Base-by-base conservation (phyloP, 2,329 filamentous ascomycete species). In the Cercospora sojina region DNA sequence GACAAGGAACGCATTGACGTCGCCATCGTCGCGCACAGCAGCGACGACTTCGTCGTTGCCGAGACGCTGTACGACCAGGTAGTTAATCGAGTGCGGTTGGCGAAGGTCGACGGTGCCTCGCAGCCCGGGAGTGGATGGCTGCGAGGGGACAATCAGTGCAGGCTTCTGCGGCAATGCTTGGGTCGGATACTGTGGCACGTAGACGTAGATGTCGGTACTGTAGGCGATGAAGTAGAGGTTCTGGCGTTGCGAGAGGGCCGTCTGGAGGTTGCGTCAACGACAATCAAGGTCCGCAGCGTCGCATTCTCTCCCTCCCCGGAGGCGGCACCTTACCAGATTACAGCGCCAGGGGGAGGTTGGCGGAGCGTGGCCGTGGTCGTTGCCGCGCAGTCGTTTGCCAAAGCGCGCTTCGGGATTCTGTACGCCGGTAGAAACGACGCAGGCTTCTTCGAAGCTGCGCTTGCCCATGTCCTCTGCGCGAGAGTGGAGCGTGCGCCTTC, bases 11-110 rank as follows among this genome's bases (percentile, higher is more conserved):
- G 77, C 80, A 31, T 83, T 74, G 8, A 83, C 81, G 72, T 86
- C 71, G 80, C 87, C 79, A 84, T 91, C 77, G 74, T 91, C 72
- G 81, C 88, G 73, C 75, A 80, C 69, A 77, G 87, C 76, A 77
- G 88, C 77, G 20, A 84, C 64, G 27, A 83, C 75, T 67, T 84
- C 83, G 29, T 82, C 79, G 23, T 74, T 76, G n/a, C 81, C 81
- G 9, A 84, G 75, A 58, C 75, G 78, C 55, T 81, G 79, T 13
- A 83, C 76, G 35, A 81, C 72, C 4, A 84, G 64, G 43, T 79
- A 76, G 65, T 81, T 84, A 65, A 84, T 81, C 1, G 77, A 77
- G 69, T 83, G 81, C 25, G 81, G 79, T 53, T 78, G 69, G 1
- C 73, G 67, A 5, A 65, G 67, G 67, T 82, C 79, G 8, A 82